phyloP scores from a whole-genome alignment of 768 basidiomycete species.

The Cystobasidium ongulense region DNA sequence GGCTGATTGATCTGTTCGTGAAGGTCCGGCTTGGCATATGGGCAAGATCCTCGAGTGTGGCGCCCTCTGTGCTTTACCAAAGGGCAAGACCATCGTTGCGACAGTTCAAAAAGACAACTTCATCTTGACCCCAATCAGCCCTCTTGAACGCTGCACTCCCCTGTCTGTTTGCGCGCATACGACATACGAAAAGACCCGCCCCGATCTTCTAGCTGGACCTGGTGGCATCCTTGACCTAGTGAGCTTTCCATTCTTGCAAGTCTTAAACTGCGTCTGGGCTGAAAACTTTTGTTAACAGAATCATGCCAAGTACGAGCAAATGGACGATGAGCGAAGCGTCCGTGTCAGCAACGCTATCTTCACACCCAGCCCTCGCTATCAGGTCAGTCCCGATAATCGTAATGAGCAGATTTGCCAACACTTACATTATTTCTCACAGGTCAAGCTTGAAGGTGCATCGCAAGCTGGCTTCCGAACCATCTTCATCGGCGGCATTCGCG shows the following conservation, averaged over 20 bases:
- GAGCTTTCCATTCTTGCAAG: not conserved
- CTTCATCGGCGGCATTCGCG: constrained; percentile 14
- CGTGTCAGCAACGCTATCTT: constrained; percentile 4
- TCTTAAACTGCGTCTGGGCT: not conserved
- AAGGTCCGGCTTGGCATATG: constrained; percentile 14
- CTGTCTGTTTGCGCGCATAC: constrained; percentile 15
- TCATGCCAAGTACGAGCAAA: constrained; percentile 9
- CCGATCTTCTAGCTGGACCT: constrained; percentile 1
- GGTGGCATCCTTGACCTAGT: constrained; percentile 13
- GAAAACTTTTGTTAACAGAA: not conserved
- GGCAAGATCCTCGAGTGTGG: constrained; percentile 19
- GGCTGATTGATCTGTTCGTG: not conserved
- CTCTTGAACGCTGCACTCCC: not conserved
- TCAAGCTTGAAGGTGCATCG: constrained; percentile 9
- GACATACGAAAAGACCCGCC: constrained; percentile 11
- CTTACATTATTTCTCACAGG: not conserved
- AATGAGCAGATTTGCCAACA: not conserved
- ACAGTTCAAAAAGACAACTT: constrained; percentile 15
- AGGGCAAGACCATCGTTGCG: constrained; percentile 12
- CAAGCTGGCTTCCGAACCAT: not conserved
- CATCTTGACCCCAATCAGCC: constrained; percentile 9
- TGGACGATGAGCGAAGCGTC: constrained; percentile 9
- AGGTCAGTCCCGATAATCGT: not conserved
- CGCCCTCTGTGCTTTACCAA: constrained; percentile 3
- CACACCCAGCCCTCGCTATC: not conserved